These are phyloP conservation scores for Phytopythium montanum DNA, from an alignment of 352 stramenopile genomes.

Conservation along the genomic window DNA sequence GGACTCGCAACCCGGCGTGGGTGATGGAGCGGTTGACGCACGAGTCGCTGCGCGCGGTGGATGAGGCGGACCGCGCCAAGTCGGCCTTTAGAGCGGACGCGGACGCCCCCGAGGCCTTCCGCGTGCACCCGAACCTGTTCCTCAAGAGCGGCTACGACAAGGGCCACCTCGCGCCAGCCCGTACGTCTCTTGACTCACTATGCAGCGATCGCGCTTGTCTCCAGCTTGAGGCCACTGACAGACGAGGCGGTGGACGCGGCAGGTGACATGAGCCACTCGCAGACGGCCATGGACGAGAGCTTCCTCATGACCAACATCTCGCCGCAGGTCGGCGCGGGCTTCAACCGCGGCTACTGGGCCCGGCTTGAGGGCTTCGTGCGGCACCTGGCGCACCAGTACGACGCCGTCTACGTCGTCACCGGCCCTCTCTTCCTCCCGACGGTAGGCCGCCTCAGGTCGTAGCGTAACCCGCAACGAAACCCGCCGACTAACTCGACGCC, in stretches of 20 bases:
- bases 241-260: not conserved
- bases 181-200: conserved; percentile 29
- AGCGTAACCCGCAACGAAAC: too few relatives aligned
- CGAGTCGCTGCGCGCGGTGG: conserved; percentile 55
- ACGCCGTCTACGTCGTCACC: conserved; percentile 89
- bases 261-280: conserved; percentile 86
- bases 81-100: conserved; percentile 87
- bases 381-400: conserved; percentile 71
- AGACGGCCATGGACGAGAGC: conserved; percentile 89
- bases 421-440: conserved; percentile 92
- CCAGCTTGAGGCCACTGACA: not conserved
- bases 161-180: conserved; percentile 91
- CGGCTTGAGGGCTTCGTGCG: conserved; percentile 85
- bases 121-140: conserved; percentile 87
- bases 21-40: conserved; percentile 82
- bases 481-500: not conserved
- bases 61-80: conserved; percentile 77
- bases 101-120: conserved; percentile 67
- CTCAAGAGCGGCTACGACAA: conserved; percentile 93
- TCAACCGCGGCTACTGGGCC: conserved; percentile 89
- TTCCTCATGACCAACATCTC: conserved; percentile 96
- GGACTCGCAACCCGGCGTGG: conserved; percentile 83
- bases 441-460: conserved; percentile 15
- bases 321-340: conserved; percentile 86
- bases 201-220: too few relatives aligned